Base-by-base conservation (phyloP, 2,329 filamentous ascomycete species). In the Calcarisporium arbuscula region DNA sequence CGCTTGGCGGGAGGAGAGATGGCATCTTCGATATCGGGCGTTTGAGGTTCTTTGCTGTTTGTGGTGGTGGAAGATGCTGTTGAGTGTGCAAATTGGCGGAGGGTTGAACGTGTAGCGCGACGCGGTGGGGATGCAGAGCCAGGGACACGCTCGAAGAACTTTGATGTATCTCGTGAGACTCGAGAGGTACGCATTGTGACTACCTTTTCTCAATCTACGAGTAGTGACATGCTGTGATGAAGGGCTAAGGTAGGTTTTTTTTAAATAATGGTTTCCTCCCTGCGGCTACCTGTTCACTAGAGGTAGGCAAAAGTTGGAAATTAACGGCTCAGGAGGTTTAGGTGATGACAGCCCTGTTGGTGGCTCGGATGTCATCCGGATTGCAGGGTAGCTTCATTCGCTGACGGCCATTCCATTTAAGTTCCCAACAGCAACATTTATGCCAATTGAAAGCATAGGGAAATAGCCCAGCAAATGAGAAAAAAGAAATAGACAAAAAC, bases 1-100 rank as follows among this genome's bases (percentile, higher is more conserved):
- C 58, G 58, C 26, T 48, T 54, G 26, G 35, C 47, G 33, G 45
- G 53, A 12, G 56, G 51, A 2, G 57, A 36, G 49, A 67, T 36
- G 51, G 47, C 46, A 65, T 82, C 77, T 59, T 82, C 77, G 38
- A 82, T 78, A 45, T 80, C 75, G 36, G 43, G 40, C 1, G 38
- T 42, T 19, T 22, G 23, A 7, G 29, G 29, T 33, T 10, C 21
- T 22, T 40, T 37, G 23, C 20, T 39, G 30, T 44, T 49, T 19
- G 41, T 37, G 8, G 52, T 42, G 9, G 53, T 46, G 28, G 49
- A 45, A 14, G 49, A 38, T 1, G 49, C 40, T 6, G 53, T 41
- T 16, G 48, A 35, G 49, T 65, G 57, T 7, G 67, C 54, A 51
- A 73, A 72, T 33, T 61, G 16, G 70, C 61, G 36, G 74, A 40